Conservation (phyloP, 2,329 filamentous ascomycete genomes). For the Thermomyces lanuginosus region DNA sequence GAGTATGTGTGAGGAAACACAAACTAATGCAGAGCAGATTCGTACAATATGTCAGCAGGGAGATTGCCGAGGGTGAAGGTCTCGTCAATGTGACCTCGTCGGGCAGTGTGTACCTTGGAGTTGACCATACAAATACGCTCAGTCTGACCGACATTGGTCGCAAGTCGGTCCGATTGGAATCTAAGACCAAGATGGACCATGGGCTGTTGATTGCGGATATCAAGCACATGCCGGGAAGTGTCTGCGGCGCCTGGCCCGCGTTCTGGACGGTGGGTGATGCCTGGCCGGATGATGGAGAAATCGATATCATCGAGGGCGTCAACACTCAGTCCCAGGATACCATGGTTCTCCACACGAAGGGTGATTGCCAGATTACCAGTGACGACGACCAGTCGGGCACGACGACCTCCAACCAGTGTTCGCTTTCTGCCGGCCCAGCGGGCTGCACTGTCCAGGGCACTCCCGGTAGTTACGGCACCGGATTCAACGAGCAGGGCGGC, state of each 20-base stretch:
- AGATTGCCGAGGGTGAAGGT: constrained; percentile 20
- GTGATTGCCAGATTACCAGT: constrained; percentile 26
- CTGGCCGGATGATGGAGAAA: constrained; percentile 31
- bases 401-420: constrained; percentile 33
- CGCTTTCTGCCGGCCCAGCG: constrained; percentile 23
- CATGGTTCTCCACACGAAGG: constrained; percentile 35
- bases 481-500: constrained; percentile 36
- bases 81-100: constrained; percentile 20
- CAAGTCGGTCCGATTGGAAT: constrained; percentile 30
- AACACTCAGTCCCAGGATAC: constrained; percentile 28
- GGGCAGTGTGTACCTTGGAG: constrained; percentile 29
- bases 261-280: constrained; percentile 29
- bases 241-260: constrained; percentile 37
- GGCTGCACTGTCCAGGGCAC: constrained; percentile 27
- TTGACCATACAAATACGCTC: constrained; percentile 25
- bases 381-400: constrained; percentile 34
- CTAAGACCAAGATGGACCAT: constrained; percentile 28
- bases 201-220: constrained; percentile 34
- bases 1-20: background rate
- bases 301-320: constrained; percentile 37
- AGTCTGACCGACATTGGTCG: constrained; percentile 23
- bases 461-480: constrained; percentile 32
- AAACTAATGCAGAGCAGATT: constrained; percentile 5
- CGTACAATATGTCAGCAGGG: constrained; percentile 33
- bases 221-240: constrained; percentile 31